These are phyloP conservation scores for Phytophthora vignae DNA, from an alignment of 352 stramenopile genomes.

Conservation along the genomic window DNA sequence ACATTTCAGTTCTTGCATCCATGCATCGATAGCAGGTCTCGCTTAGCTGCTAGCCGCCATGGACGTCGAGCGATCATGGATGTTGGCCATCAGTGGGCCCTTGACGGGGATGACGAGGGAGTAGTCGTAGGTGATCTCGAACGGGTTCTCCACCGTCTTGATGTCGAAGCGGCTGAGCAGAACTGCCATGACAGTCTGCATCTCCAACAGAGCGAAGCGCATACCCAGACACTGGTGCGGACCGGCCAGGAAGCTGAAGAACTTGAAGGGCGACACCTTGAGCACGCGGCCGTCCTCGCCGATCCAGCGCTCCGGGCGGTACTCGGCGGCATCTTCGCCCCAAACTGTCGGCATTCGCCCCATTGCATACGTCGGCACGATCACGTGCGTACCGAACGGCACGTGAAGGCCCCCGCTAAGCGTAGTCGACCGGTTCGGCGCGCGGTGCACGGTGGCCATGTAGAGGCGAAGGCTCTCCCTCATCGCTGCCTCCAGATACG, in stretches of 20 bases:
- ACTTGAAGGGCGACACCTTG: constrained; percentile 38
- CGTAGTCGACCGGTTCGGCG: constrained; percentile 51
- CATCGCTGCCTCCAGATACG: constrained; percentile 69
- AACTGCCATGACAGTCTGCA: constrained; percentile 52
- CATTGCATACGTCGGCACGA: constrained; percentile 57
- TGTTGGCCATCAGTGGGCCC: constrained; percentile 36
- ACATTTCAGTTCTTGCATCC: not conserved
- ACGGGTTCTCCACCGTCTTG: constrained; percentile 45
- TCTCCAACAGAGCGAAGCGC: constrained; percentile 56
- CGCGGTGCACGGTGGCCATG: constrained; percentile 49
- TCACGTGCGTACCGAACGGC: constrained; percentile 45
- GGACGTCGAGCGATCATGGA: constrained; percentile 23
- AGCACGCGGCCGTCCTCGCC: constrained; percentile 52
- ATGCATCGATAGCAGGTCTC: too few species aligned
- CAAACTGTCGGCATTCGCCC: constrained; percentile 57
- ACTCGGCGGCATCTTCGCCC: constrained; percentile 53
- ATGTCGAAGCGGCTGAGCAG: constrained; percentile 53
- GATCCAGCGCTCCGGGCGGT: constrained; percentile 59
- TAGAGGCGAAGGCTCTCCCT: constrained; percentile 74
- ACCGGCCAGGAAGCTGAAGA: constrained; percentile 69
- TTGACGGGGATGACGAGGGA: constrained; percentile 47
- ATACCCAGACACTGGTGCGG: constrained; percentile 64
- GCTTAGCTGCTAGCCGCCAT: constrained; percentile 11
- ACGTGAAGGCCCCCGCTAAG: constrained; percentile 71
- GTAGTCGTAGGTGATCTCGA: constrained; percentile 52